Conservation (phyloP, 2,329 filamentous ascomycete species). For the Hypoxylon sp. region DNA sequence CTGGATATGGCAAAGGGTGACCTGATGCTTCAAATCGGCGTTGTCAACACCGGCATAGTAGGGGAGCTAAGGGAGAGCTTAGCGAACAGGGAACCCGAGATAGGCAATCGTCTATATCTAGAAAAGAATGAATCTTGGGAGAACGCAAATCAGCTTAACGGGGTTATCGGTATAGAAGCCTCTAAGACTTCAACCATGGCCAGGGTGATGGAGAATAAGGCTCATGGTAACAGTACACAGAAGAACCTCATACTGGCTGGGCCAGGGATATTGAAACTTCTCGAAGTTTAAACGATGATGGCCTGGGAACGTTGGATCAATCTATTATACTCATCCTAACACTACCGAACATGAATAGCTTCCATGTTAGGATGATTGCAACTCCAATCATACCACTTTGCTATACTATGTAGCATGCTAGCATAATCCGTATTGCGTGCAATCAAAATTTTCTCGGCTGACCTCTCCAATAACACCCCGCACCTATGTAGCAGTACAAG, state of each 20-base stretch:
- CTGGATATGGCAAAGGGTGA: slow-evolving; percentile 10
- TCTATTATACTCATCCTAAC: background rate
- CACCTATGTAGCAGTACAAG: background rate
- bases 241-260: slow-evolving; percentile 12
- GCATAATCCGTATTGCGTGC: background rate
- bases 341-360: too few species aligned
- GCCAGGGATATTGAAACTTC: background rate
- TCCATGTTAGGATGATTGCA: too few species aligned
- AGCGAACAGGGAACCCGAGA: background rate
- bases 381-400: background rate
- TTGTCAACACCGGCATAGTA: slow-evolving; percentile 5
- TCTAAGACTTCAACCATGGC: slow-evolving; percentile 2
- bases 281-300: slow-evolving; percentile 1
- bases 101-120: background rate
- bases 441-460: too few species aligned
- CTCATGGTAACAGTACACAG: slow-evolving; percentile 12
- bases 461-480: background rate
- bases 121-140: slow-evolving; percentile 7
- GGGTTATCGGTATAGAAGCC: slow-evolving; percentile 7
- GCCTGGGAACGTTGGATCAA: background rate
- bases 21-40: slow-evolving; percentile 4
- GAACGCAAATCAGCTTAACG: slow-evolving; percentile 15
- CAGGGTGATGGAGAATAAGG: slow-evolving; percentile 6
- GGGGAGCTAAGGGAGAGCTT: slow-evolving; percentile 10
- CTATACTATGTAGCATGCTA: background rate